Evolutionary conservation across 1,284 basidiomycete species (phyloP), one percentile per base, ranked within the genome.

Genomic region (Boletellus deceptivus): DNA sequence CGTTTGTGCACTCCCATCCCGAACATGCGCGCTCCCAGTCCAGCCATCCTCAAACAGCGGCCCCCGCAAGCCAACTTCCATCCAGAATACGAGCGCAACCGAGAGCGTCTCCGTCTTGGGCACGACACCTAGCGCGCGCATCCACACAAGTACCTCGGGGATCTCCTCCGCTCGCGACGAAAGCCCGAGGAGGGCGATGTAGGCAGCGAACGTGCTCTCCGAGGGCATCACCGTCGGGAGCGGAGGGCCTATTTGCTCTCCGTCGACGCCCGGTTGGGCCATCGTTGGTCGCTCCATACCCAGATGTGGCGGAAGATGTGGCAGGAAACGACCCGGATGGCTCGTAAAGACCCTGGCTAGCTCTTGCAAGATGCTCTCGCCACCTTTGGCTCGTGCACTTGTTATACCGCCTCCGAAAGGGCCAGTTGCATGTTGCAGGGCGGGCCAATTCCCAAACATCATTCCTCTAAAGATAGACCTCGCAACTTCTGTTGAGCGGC

Each of bases 91-190:
- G 48, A 94, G 64, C 20, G 84, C 83, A 1, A 82, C 64, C 0
- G 81, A 78, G 11, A 93, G 67, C 6, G 86, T 87, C 40, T 73
- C 67, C 22, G 63, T 67, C 6, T 70, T 71, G 0, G 90, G 90
- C 22, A 44, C 37, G 13, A 93, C 69, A 0, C 68, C 67, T 14
- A 91, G 61, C 18, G 72, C 72, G 3, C 78, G 77, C 89, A 92
- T 92, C 89, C 91, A 93, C 6, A 80, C 83, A 2, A 95, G 70
- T 3, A 76, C 75, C n/a, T 79, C 72, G 0, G 90, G 83, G 33
- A 93, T 84, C 62, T 89, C 83, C 0, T 70, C 64, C 3, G 78
- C 71, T 1, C 73, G 74, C 2, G 57, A 63, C 13, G 77, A 75
- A 4, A 79, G 66, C 0, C 81, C 82, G 11, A 91, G 75, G 1